These are phyloP conservation scores for Penicillium malachiteum DNA, from an alignment of 495 filamentous ascomycete genomes.

Conservation along the genomic window DNA sequence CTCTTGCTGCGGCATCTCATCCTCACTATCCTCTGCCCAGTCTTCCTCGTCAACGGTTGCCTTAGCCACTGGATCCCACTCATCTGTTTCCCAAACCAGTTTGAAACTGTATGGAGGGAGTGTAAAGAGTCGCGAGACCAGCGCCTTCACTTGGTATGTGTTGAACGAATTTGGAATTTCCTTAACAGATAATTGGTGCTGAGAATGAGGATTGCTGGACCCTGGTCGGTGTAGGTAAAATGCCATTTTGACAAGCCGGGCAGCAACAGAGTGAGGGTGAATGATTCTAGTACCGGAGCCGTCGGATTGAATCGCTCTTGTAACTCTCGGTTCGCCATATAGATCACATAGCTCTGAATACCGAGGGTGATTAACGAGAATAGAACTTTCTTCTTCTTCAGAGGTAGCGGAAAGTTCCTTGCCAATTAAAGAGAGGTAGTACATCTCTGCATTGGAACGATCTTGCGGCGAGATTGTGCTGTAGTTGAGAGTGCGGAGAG, in stretches of 20 bases:
- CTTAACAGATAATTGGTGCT: slow-evolving; percentile 26
- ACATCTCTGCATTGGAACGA: slow-evolving; percentile 83
- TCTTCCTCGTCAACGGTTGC: slow-evolving; percentile 54
- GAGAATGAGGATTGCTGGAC: background rate
- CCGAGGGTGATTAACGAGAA: slow-evolving; percentile 62
- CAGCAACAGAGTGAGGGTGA: slow-evolving; percentile 68
- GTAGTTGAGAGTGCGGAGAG: slow-evolving; percentile 73
- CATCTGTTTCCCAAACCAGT: slow-evolving; percentile 78
- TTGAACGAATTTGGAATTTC: slow-evolving; percentile 74
- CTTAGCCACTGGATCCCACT: slow-evolving; percentile 71
- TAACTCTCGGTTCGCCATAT: slow-evolving; percentile 65
- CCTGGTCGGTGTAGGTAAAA: slow-evolving; percentile 43
- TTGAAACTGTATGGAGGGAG: slow-evolving; percentile 60
- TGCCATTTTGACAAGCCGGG: slow-evolving; percentile 63
- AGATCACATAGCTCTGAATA: slow-evolving; percentile 70
- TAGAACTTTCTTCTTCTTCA: slow-evolving; percentile 48
- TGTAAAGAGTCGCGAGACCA: slow-evolving; percentile 69
- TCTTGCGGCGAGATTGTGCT: slow-evolving; percentile 68
- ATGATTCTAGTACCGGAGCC: slow-evolving; percentile 34
- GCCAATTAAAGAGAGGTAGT: slow-evolving; percentile 81
- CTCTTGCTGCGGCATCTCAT: slow-evolving; percentile 33
- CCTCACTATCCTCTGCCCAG: slow-evolving; percentile 53
- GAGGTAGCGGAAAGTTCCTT: slow-evolving; percentile 65
- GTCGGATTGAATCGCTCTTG: slow-evolving; percentile 26
- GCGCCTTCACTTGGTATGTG: slow-evolving; percentile 76